These are phyloP conservation scores for Penicillium desertorum DNA, from an alignment of 495 filamentous ascomycete species.

Conservation along the genomic window DNA sequence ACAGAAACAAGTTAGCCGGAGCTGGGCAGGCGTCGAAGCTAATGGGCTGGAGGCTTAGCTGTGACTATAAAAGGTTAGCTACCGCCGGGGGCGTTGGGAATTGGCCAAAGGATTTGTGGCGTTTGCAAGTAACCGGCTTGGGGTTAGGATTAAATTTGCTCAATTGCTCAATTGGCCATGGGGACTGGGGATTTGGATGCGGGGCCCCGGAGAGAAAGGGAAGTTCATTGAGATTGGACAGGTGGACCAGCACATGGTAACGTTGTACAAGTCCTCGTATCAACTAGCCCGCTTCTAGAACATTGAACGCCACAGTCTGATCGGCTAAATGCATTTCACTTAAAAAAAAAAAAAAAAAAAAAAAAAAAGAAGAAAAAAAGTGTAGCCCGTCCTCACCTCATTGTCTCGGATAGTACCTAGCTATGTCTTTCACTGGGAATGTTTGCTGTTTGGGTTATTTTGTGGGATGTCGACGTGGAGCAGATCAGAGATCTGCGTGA, in stretches of 20 bases:
- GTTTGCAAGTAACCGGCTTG: background rate
- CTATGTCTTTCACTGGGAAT: too few relatives aligned
- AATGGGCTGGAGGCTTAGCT: constrained; percentile 4
- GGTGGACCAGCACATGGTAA: background rate
- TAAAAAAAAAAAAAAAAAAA: too few relatives aligned
- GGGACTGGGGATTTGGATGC: background rate
- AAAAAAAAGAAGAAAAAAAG: too few relatives aligned
- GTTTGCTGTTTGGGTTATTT: too few relatives aligned
- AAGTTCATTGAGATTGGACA: background rate
- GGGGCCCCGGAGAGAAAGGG: background rate
- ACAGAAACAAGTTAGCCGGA: background rate
- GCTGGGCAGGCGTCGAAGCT: background rate
- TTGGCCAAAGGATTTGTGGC: background rate
- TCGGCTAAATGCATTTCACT: background rate
- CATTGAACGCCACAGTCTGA: background rate
- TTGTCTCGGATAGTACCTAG: too few relatives aligned
- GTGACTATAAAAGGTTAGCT: background rate
- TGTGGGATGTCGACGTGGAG: too few relatives aligned
- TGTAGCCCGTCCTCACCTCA: too few relatives aligned
- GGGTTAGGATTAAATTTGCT: too few relatives aligned
- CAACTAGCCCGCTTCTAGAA: background rate
- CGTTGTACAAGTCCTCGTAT: background rate
- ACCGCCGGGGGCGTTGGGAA: background rate
- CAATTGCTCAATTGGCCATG: too few relatives aligned
- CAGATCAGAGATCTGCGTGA: too few relatives aligned